Percentiles rank a stretch among this genome's conserved stretches.
Evolutionary conservation across 306 rosid genomes (phyloP).

Genomic region (Psophocarpus tetragonolobus): DNA sequence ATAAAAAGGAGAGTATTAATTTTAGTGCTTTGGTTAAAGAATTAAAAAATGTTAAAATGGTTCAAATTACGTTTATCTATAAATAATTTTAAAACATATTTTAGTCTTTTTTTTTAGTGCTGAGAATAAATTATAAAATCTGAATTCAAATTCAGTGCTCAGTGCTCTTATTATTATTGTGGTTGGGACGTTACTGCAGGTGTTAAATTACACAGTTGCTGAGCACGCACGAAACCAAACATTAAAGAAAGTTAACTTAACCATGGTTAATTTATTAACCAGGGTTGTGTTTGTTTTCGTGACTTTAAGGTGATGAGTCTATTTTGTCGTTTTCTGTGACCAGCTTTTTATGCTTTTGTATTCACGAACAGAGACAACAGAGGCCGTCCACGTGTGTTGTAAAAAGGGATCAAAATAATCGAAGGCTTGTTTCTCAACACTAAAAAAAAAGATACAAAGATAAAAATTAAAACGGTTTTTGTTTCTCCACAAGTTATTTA

Average conservation of each 20-base stretch:
- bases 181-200: not conserved
- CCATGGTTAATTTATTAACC: constrained; percentile 25
- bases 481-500: too few species aligned
- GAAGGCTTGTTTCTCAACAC: constrained; percentile 26
- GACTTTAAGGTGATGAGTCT: constrained; percentile 1
- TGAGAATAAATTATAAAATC: too few species aligned
- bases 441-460: too few species aligned
- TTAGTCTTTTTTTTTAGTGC: too few species aligned
- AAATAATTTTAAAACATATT: too few species aligned
- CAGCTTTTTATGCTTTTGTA: constrained; percentile 28
- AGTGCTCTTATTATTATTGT: not conserved
- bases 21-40: too few species aligned
- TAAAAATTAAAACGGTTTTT: too few species aligned
- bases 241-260: constrained; percentile 28
- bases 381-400: constrained; percentile 34
- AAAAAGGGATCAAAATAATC: not conserved
- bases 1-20: too few species aligned
- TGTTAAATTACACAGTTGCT: not conserved
- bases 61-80: too few species aligned
- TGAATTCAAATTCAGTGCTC: too few species aligned
- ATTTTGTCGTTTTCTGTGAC: constrained; percentile 44
- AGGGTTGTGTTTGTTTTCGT: not conserved
- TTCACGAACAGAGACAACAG: not conserved
- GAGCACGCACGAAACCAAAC: constrained; percentile 20
- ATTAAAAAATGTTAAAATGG: too few species aligned